These are phyloP conservation scores for Piloderma croceum DNA, from an alignment of 768 basidiomycete species.

Conservation along the genomic window DNA sequence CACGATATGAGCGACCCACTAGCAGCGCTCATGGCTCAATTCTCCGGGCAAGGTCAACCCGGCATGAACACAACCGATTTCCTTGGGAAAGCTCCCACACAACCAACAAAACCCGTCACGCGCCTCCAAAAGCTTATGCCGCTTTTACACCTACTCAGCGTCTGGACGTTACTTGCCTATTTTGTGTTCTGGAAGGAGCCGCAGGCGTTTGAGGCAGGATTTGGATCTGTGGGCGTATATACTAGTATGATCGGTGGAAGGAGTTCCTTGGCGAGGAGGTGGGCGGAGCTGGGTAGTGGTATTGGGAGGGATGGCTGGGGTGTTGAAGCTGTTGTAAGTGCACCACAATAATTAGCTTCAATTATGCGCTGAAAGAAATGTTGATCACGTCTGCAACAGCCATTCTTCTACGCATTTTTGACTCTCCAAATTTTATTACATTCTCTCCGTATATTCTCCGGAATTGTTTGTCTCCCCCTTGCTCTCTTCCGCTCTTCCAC, in stretches of 20 bases:
- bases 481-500: not conserved
- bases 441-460: constrained; percentile 64
- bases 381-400: constrained; percentile 34
- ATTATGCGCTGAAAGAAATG: too few relatives aligned
- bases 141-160: constrained; percentile 55
- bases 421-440: constrained; percentile 68
- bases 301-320: constrained; percentile 28
- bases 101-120: constrained; percentile 32
- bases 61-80: too few relatives aligned
- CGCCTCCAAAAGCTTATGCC: constrained; percentile 58
- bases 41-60: constrained; percentile 13
- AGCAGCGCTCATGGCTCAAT: constrained; percentile 26
- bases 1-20: constrained; percentile 26
- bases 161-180: constrained; percentile 61
- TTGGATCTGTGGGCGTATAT: constrained; percentile 27
- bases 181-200: constrained; percentile 69
- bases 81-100: constrained; percentile 10
- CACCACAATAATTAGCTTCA: constrained; percentile 3
- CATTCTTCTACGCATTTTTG: constrained; percentile 80
- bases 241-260: constrained; percentile 15
- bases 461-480: constrained; percentile 45
- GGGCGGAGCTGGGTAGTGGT: constrained; percentile 50
- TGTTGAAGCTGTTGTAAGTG: constrained; percentile 55
- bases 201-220: constrained; percentile 35
- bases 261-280: constrained; percentile 59